Evolutionary conservation across 2,329 filamentous ascomycete species (phyloP).

Genomic region (Verticillium klebahnii): DNA sequence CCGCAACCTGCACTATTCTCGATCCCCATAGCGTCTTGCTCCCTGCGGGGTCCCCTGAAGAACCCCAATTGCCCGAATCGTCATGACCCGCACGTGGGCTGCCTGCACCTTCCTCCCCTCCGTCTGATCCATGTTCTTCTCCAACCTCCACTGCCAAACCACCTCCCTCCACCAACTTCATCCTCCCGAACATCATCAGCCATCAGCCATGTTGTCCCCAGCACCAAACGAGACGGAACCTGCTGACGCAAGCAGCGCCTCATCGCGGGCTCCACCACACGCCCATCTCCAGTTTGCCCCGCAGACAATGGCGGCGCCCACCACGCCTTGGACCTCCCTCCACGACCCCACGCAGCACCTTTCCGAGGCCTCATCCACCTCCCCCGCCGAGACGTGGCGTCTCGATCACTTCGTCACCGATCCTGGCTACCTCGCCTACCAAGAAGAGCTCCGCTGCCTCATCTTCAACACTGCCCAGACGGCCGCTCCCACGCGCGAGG

Average conservation of each 20-base stretch:
- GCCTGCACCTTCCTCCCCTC: neutral
- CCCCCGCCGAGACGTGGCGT: conserved; percentile 23
- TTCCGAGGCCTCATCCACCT: conserved; percentile 12
- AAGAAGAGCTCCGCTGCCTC: conserved; percentile 39
- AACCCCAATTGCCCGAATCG: neutral
- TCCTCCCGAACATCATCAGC: neutral
- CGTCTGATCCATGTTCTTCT: neutral
- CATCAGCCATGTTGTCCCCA: neutral
- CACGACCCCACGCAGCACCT: conserved; percentile 8
- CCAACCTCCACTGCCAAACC: neutral
- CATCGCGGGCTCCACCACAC: neutral
- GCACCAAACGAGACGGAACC: neutral
- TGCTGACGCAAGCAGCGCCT: neutral
- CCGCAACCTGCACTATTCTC: neutral
- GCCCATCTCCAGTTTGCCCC: neutral
- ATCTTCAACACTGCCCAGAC: conserved; percentile 42
- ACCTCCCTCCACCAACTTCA: neutral
- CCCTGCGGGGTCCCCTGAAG: neutral
- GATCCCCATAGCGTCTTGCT: neutral
- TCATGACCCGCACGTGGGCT: neutral
- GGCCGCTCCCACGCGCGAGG: conserved; percentile 32
- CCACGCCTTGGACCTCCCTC: neutral
- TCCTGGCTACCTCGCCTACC: conserved; percentile 38
- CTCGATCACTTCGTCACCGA: conserved; percentile 31
- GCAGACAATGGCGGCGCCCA: neutral